Base-by-base conservation (phyloP, 306 rosid genomes). In the Corylus avellana region DNA sequence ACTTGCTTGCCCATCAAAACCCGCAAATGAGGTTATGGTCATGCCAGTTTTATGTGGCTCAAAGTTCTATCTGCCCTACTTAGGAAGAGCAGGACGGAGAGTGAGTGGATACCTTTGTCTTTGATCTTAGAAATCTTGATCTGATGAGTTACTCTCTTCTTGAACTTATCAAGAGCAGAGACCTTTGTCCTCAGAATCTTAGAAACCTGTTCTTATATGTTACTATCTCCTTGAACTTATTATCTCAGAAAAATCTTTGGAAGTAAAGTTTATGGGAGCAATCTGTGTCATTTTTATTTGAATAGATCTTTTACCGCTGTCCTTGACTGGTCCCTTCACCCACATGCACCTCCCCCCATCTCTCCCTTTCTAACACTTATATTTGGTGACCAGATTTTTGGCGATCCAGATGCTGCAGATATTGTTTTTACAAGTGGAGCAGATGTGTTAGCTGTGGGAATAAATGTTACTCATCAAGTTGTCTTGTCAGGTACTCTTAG, bases 341-440 rank as follows among this genome's bases (percentile, higher is more conserved):
- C 12, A 32, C 29, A 4, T 67, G 35, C 66, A 13, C 16, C 72
- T 74, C 64, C 20, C 32, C 12, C 32, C 29, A 12, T 27, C 17
- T 70, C 53, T 56, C 48, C 70, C 62, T 83, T 32, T 50, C 77
- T 55, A 73, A 78, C 69, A 66, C 70, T 78, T 69, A n/a, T 68
- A 62, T 66, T 80, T 50, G 51, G 55, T 70, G 64, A 55, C 57
- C 80, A 94, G 98, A 89, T 90, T 75, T 92, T 87, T 83, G 97
- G 98, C 69, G 98, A 94, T 81, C 97, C 98, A 32, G 97, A 92
- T 66, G 97, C 98, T 84, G 97, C 98, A 70, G 97, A 94, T 83
- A 87, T 90, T 66, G 97, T 92, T 74, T 94, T 91, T 68, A 92
- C 92, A 50, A 82, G 95, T 55, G 97, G 97, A 12, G 98, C 97